Evolutionary conservation across 2,329 filamentous ascomycete genomes (phyloP).

Genomic region (Niveomyces coronatus): DNA sequence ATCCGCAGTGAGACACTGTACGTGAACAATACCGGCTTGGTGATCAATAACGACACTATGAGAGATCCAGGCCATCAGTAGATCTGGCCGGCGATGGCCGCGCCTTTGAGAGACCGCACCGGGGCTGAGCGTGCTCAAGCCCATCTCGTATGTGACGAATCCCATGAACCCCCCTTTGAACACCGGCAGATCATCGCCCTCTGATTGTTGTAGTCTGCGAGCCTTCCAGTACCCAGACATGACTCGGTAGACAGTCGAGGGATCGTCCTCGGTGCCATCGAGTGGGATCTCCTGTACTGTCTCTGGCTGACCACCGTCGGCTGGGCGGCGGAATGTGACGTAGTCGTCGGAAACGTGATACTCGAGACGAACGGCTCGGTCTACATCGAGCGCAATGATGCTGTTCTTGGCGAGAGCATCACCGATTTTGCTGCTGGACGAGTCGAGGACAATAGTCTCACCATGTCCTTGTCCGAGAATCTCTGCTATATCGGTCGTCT

Average conservation of each 20-base stretch:
- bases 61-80: slow-evolving; percentile 67
- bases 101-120: slow-evolving; percentile 18
- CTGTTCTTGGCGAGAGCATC: slow-evolving; percentile 47
- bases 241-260: slow-evolving; percentile 38
- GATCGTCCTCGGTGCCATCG: slow-evolving; percentile 18
- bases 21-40: slow-evolving; percentile 43
- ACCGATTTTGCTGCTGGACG: slow-evolving; percentile 41
- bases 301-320: slow-evolving; percentile 11
- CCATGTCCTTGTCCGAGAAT: slow-evolving; percentile 27
- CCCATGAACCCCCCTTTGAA: slow-evolving; percentile 83
- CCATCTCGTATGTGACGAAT: slow-evolving; percentile 77
- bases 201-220: slow-evolving; percentile 14
- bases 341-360: slow-evolving; percentile 42
- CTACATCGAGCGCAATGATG: slow-evolving; percentile 59
- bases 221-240: slow-evolving; percentile 34
- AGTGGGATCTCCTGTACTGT: slow-evolving; percentile 19
- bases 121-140: slow-evolving; percentile 36
- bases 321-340: slow-evolving; percentile 19
- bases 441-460: slow-evolving; percentile 49
- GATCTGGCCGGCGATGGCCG: slow-evolving; percentile 47
- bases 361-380: slow-evolving; percentile 45
- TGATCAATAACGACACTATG: slow-evolving; percentile 73
- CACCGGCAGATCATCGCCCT: slow-evolving; percentile 25
- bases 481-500: slow-evolving; percentile 46
- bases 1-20: slow-evolving; percentile 41